Evolutionary conservation across 495 filamentous ascomycete genomes (phyloP).

Genomic region (Haplographium delicatum): DNA sequence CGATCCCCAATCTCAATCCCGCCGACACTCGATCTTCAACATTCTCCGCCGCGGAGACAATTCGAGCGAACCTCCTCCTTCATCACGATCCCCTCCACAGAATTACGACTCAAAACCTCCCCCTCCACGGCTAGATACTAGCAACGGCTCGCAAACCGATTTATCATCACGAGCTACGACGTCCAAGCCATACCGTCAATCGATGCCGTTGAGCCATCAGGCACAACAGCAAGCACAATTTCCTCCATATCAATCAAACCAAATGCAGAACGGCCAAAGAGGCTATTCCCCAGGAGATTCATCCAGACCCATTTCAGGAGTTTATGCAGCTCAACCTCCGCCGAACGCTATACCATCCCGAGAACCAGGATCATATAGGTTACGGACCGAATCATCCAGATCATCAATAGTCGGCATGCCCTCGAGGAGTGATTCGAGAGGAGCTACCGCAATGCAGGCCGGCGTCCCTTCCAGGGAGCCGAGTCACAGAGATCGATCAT

Average conservation of each 20-base stretch:
- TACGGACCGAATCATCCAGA: conserved; percentile 59
- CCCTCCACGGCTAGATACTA: conserved; percentile 6
- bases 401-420: conserved; percentile 53
- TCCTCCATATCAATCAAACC: conserved; percentile 31
- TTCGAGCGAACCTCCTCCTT: conserved; percentile 8
- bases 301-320: conserved; percentile 49
- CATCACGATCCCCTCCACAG: conserved; percentile 16
- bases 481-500: conserved; percentile 65
- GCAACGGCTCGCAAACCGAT: conserved; percentile 15
- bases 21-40: conserved; percentile 28
- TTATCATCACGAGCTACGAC: conserved; percentile 16
- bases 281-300: conserved; percentile 21
- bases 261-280: conserved; percentile 26
- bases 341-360: conserved; percentile 34
- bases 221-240: conserved; percentile 43
- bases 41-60: conserved; percentile 24
- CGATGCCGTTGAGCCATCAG: conserved; percentile 37
- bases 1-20: conserved; percentile 48
- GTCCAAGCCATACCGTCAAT: conserved; percentile 30
- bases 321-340: conserved; percentile 40
- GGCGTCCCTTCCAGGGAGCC: conserved; percentile 62
- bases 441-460: conserved; percentile 56
- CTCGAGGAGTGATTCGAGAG: conserved; percentile 55
- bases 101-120: conserved; percentile 9
- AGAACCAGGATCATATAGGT: conserved; percentile 49